Evolutionary conservation across 2,329 filamentous ascomycete genomes (phyloP).

Genomic region (Ophiostoma perfectum): DNA sequence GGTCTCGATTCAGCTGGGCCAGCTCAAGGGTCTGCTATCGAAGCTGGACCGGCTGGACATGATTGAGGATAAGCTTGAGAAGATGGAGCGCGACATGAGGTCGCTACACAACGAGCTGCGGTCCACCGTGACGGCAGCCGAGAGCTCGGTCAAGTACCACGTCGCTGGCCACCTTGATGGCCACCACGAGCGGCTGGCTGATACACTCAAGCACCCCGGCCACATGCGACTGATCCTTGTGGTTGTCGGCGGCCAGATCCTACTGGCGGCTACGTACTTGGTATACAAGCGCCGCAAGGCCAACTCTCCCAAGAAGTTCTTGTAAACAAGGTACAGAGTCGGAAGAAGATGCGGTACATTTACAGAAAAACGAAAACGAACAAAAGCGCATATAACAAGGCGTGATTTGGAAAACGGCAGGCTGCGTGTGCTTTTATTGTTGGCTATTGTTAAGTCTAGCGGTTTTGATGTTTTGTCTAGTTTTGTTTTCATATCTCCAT

Average conservation of each 20-base stretch:
- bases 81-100: slow-evolving; percentile 55
- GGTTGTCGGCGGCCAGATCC: slow-evolving; percentile 67
- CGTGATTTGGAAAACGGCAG: not conserved
- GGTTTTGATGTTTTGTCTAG: not conserved
- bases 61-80: slow-evolving; percentile 41
- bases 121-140: slow-evolving; percentile 33
- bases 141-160: slow-evolving; percentile 48
- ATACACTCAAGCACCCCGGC: slow-evolving; percentile 42
- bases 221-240: slow-evolving; percentile 58
- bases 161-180: slow-evolving; percentile 33
- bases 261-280: slow-evolving; percentile 64
- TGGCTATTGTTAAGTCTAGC: not conserved
- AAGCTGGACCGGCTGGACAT: slow-evolving; percentile 38
- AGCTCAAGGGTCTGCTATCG: slow-evolving; percentile 42
- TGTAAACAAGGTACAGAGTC: slow-evolving; percentile 42
- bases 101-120: slow-evolving; percentile 50
- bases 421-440: not conserved
- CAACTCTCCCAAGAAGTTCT: slow-evolving; percentile 83
- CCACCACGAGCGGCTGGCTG: slow-evolving; percentile 47
- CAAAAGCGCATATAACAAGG: not conserved
- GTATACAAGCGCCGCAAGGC: slow-evolving; percentile 74
- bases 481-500: not conserved
- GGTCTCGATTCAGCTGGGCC: slow-evolving; percentile 43
- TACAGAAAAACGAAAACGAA: not conserved
- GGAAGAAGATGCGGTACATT: not conserved